Base-by-base conservation (phyloP, 176 grass and related monocot genomes). In the Avena atlantica region DNA sequence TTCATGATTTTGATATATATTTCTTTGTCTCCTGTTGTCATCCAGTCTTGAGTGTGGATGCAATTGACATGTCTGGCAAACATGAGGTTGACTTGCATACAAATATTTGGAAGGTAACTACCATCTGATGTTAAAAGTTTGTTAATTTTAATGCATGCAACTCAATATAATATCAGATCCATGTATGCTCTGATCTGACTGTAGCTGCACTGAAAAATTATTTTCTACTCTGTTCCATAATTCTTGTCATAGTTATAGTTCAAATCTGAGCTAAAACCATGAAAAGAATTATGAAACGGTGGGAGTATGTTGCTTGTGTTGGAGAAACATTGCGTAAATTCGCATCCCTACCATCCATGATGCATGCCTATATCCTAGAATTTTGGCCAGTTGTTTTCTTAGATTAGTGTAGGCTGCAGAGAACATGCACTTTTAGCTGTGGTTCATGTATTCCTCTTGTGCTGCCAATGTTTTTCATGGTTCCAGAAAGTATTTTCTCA, bases 41-140 rank as follows among this genome's bases (percentile, higher is more conserved):
- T 93, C 40, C 78, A 98, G 97, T 96, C 60, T 75, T 98, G 79
- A 98, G 94, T 82, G 94, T 96, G 23, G 97, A 98, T 90, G 97
- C 94, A 51, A 98, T 98, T 66, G 97, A 98, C 80, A 98, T 96
- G 97, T 98, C 97, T 31, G 94, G 94, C 50, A 98, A 98, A 71
- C 97, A 99, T 85, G 97, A 99, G 87, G 97, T 99, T 75, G 97
- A 99, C 87, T 92, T 99, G 74, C 88, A 99, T 83, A 99, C 97
- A 90, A 98, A 91, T 84, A 96, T 98, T 79, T 98, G 97, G 97
- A 98, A 98, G 97, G 96, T 94, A 42, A 42, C 40, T 42, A 92
- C 74, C 75, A 79, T 31, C 73, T 86, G 44, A 17, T 24, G 34
- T 71, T 12, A 79, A 79, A 83, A 79, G 25, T 58, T 63, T 27